These are phyloP conservation scores for Beauveria asiatica DNA, from an alignment of 2,329 filamentous ascomycete genomes.

Conservation along the genomic window DNA sequence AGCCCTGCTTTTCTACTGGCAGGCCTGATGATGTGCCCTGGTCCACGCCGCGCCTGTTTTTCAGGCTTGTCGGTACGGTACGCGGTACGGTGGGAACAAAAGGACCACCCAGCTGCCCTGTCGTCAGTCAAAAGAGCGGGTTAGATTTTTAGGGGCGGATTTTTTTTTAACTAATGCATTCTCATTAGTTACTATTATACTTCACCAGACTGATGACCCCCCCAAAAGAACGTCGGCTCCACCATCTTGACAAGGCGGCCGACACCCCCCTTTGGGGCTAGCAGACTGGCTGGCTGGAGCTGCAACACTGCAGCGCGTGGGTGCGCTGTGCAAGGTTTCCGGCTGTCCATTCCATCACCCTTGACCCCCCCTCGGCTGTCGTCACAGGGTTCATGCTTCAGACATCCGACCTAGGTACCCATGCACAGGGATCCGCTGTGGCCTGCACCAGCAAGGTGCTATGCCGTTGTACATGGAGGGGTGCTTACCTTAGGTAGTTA, in stretches of 20 bases:
- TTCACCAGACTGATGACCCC: neutral
- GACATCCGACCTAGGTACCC: too few species aligned
- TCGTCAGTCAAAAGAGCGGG: too few species aligned
- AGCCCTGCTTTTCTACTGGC: neutral
- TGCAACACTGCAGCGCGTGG: neutral
- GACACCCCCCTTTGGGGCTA: neutral
- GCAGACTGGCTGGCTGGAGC: neutral
- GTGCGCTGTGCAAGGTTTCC: neutral
- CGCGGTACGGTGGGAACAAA: too few species aligned
- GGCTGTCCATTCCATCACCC: neutral
- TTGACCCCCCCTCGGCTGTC: neutral
- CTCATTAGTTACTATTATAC: neutral
- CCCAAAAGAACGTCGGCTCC: neutral
- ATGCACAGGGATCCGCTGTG: neutral
- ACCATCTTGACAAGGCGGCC: neutral
- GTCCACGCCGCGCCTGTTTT: neutral
- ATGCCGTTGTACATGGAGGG: too few species aligned
- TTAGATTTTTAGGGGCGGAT: neutral
- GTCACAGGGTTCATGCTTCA: neutral
- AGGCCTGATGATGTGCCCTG: neutral
- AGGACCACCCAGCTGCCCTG: neutral
- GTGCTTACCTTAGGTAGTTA: too few species aligned
- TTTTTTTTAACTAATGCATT: neutral
- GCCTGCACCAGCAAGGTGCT: neutral
- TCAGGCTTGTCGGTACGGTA: neutral